A percentile compares a stretch with the other conserved stretches of the same genome.
phyloP scores from a whole-genome alignment of 805 yeast species.

The Yarrowia osloensis region DNA sequence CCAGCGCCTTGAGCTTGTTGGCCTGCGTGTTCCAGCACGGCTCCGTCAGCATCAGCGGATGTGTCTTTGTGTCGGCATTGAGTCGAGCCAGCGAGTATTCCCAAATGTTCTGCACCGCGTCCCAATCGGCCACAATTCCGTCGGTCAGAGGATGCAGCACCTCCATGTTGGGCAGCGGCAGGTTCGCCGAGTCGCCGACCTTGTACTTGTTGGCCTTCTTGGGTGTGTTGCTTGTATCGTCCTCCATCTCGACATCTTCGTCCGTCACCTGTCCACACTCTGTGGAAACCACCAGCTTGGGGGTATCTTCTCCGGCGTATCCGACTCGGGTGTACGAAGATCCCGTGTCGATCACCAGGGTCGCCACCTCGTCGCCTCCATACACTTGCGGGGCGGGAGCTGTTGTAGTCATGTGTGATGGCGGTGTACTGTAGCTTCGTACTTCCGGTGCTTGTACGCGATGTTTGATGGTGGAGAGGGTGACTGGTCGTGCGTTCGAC shows the following conservation, averaged over 20 bases:
- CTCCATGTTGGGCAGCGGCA: conserved; percentile 35
- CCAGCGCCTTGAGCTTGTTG: conserved; percentile 70
- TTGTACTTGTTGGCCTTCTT: conserved; percentile 31
- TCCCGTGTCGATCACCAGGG: conserved; percentile 89
- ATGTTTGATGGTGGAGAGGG: conserved; percentile 3
- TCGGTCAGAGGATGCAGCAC: conserved; percentile 35
- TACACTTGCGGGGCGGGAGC: conserved; percentile 35
- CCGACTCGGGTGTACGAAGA: conserved; percentile 81
- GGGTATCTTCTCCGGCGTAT: conserved; percentile 87
- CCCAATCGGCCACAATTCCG: conserved; percentile 65
- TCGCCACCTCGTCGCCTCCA: conserved; percentile 72
- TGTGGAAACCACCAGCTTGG: conserved; percentile 68
- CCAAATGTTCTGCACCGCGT: conserved; percentile 76
- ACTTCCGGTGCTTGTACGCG: not conserved
- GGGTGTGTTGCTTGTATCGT: conserved; percentile 14
- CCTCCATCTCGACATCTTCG: conserved; percentile 26
- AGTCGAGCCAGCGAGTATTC: conserved; percentile 57
- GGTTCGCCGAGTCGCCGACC: conserved; percentile 34
- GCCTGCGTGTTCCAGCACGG: conserved; percentile 77
- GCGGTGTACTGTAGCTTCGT: not conserved
- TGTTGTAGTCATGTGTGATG: conserved; percentile 32
- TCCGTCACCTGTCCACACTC: conserved; percentile 30
- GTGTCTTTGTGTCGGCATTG: conserved; percentile 58
- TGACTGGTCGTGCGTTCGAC: not conserved
- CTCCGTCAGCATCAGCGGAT: conserved; percentile 81